These are phyloP conservation scores for Gastrodia elata DNA, from an alignment of 106 monocot genomes.

Conservation along the genomic window DNA sequence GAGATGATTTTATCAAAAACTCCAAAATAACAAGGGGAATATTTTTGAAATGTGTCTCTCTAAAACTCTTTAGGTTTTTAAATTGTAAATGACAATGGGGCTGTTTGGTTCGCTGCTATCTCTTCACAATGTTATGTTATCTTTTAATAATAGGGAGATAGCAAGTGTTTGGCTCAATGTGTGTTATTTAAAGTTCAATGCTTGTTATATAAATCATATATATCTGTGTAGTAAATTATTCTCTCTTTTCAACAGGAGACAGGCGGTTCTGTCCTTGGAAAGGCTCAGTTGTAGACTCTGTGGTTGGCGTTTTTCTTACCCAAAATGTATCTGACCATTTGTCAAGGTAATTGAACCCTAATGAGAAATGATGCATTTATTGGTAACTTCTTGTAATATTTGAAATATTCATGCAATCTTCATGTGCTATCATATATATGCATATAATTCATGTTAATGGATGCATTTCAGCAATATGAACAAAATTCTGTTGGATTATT, in stretches of 20 bases:
- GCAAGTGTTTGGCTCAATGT: no score
- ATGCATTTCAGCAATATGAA: background rate
- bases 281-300: constrained; percentile 14
- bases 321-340: constrained; percentile 15
- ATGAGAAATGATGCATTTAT: background rate
- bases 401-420: background rate
- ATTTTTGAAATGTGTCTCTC: no score
- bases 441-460: background rate
- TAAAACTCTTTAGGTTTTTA: no score
- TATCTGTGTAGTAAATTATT: background rate
- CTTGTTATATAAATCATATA: background rate
- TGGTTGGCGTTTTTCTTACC: constrained; percentile 15
- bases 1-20: no score
- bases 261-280: constrained; percentile 9
- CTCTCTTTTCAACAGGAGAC: constrained; percentile 4
- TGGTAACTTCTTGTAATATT: background rate
- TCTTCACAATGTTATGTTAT: no score
- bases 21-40: no score
- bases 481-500: background rate
- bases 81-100: no score
- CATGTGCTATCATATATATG: background rate
- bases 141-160: no score
- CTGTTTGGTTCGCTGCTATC: no score
- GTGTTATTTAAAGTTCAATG: background rate
- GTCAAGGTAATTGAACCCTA: constrained; percentile 5